Conservation (phyloP, 2,329 filamentous ascomycete species). For the Aspergillus arachidicola region DNA sequence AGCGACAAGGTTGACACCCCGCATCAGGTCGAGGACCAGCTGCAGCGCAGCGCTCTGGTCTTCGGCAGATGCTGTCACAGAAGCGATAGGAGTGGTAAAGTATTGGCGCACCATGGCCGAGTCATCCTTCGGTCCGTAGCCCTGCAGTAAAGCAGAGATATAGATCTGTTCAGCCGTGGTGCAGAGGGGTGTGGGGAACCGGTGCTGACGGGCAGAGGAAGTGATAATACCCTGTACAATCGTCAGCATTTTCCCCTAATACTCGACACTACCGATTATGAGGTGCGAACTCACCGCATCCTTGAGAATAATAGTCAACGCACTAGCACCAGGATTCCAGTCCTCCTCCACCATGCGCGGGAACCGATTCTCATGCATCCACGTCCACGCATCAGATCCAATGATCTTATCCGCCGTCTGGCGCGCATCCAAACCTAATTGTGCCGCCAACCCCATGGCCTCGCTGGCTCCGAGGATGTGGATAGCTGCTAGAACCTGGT, state of each 20-base stretch:
- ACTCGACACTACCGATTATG: background rate
- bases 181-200: slow-evolving; percentile 64
- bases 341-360: slow-evolving; percentile 58
- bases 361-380: slow-evolving; percentile 64
- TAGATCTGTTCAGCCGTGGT: slow-evolving; percentile 67
- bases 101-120: slow-evolving; percentile 60
- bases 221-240: slow-evolving; percentile 63
- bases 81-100: slow-evolving; percentile 43
- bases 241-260: background rate
- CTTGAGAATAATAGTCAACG: slow-evolving; percentile 63
- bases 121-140: slow-evolving; percentile 58
- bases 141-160: slow-evolving; percentile 60
- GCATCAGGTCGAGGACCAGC: slow-evolving; percentile 48
- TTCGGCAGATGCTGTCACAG: slow-evolving; percentile 37
- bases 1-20: slow-evolving; percentile 53
- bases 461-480: slow-evolving; percentile 65
- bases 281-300: slow-evolving; percentile 44
- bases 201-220: slow-evolving; percentile 59
- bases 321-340: slow-evolving; percentile 60
- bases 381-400: slow-evolving; percentile 56
- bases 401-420: slow-evolving; percentile 49
- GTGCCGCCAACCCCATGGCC: slow-evolving; percentile 61
- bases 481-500: slow-evolving; percentile 65
- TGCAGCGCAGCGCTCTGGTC: slow-evolving; percentile 40
- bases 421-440: slow-evolving; percentile 56